Conservation (phyloP, 2,329 filamentous ascomycete genomes). For the Exutisphaerella laricina region DNA sequence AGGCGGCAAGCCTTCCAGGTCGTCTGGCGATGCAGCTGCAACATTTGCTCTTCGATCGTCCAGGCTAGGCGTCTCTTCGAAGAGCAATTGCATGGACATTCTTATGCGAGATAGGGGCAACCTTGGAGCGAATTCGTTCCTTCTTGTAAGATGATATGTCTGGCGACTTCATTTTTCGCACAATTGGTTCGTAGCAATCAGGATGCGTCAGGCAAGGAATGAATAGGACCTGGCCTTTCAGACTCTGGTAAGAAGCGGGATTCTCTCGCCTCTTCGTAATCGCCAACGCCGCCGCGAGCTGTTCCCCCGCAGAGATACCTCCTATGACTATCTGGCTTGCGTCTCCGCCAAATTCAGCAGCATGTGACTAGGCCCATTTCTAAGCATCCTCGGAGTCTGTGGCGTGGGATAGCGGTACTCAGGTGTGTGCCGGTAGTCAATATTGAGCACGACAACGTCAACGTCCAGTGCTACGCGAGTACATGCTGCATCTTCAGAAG, state of each 20-base stretch:
- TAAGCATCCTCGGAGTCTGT: constrained; percentile 52
- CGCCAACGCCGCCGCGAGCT: constrained; percentile 41
- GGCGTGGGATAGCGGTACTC: constrained; percentile 49
- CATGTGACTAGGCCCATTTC: constrained; percentile 48
- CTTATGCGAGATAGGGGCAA: constrained; percentile 38
- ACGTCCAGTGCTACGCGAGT: constrained; percentile 42
- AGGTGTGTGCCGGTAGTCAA: constrained; percentile 57
- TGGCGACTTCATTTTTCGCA: constrained; percentile 36
- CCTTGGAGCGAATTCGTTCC: constrained; percentile 47
- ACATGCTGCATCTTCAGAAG: constrained; percentile 51
- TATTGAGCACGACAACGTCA: constrained; percentile 46
- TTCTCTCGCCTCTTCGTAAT: constrained; percentile 35
- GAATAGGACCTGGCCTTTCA: constrained; percentile 48
- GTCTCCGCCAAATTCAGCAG: constrained; percentile 37
- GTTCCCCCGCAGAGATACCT: constrained; percentile 47
- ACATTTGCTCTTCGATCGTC: constrained; percentile 39
- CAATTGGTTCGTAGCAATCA: constrained; percentile 33
- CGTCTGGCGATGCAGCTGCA: constrained; percentile 28
- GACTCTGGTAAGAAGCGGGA: constrained; percentile 32
- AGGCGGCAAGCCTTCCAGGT: constrained; percentile 42
- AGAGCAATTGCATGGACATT: constrained; percentile 24
- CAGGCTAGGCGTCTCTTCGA: constrained; percentile 14
- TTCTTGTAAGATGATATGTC: constrained; percentile 43
- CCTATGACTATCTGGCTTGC: constrained; percentile 41
- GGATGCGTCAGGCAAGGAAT: constrained; percentile 44